phyloP scores from a whole-genome alignment of 1,284 basidiomycete genomes.

The Cutaneotrichosporon mucoides region DNA sequence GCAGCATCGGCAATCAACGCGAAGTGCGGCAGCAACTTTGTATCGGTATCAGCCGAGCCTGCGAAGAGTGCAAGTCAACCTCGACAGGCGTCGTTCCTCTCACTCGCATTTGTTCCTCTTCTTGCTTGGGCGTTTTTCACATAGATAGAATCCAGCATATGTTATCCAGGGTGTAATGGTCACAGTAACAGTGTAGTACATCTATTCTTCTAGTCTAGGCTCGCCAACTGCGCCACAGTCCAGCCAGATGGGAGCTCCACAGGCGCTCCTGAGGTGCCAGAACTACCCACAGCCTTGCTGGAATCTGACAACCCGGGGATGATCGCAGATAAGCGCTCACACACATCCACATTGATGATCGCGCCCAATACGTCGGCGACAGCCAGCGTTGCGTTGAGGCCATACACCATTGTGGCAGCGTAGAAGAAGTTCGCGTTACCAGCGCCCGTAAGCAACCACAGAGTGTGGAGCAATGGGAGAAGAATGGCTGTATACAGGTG shows the following conservation, averaged over 20 bases:
- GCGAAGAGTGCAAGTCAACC: neutral
- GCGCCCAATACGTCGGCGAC: slow-evolving; percentile 78
- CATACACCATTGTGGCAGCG: slow-evolving; percentile 89
- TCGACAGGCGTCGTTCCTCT: neutral
- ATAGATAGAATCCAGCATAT: slow-evolving; percentile 1
- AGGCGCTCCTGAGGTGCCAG: no score
- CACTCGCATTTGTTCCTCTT: neutral
- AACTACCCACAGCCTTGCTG: no score
- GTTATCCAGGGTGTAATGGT: slow-evolving; percentile 3
- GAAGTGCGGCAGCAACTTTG: slow-evolving; percentile 35
- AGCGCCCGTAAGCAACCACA: slow-evolving; percentile 88
- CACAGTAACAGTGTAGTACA: neutral
- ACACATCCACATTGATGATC: neutral
- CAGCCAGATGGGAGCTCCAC: neutral
- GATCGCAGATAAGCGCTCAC: neutral
- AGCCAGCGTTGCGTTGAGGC: slow-evolving; percentile 76
- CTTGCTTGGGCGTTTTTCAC: slow-evolving; percentile 1
- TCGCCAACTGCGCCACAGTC: slow-evolving; percentile 13
- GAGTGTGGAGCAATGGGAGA: slow-evolving; percentile 82
- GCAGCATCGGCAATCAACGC: slow-evolving; percentile 35
- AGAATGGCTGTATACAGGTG: slow-evolving; percentile 81
- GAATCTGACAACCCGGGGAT: neutral
- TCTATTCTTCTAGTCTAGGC: slow-evolving; percentile 2
- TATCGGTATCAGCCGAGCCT: slow-evolving; percentile 9
- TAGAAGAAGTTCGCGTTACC: slow-evolving; percentile 99